phyloP scores from a whole-genome alignment of 2,329 filamentous ascomycete genomes.

The Bipolaris oryzae region DNA sequence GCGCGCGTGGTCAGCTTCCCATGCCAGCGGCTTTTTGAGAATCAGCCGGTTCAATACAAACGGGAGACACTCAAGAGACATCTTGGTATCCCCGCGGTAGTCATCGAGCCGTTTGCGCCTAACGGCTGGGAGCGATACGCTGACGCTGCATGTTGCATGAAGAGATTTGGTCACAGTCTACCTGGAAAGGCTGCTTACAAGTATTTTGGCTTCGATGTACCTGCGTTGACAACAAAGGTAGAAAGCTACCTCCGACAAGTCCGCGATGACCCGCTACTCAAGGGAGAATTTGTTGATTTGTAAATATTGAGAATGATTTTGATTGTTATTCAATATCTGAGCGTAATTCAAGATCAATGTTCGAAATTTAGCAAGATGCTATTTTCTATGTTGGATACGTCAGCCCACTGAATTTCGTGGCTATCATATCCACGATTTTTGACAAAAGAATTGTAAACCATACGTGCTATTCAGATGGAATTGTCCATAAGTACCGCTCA shows the following conservation, averaged over 20 bases:
- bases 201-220: slow-evolving; percentile 56
- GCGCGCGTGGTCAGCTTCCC: slow-evolving; percentile 59
- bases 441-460: too few species aligned
- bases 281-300: slow-evolving; percentile 42
- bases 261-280: slow-evolving; percentile 44
- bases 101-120: slow-evolving; percentile 65
- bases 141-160: slow-evolving; percentile 61
- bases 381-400: too few species aligned
- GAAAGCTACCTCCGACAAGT: slow-evolving; percentile 45
- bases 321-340: too few species aligned
- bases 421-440: too few species aligned
- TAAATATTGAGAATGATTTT: slow-evolving; percentile 12
- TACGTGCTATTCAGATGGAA: too few species aligned
- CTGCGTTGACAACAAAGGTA: slow-evolving; percentile 52
- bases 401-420: too few species aligned
- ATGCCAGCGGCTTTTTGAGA: slow-evolving; percentile 58
- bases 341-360: too few species aligned
- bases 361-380: too few species aligned
- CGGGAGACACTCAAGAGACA: slow-evolving; percentile 54
- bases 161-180: slow-evolving; percentile 61
- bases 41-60: slow-evolving; percentile 55
- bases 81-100: slow-evolving; percentile 55
- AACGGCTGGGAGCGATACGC: slow-evolving; percentile 67
- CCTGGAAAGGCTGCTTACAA: slow-evolving; percentile 62
- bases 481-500: too few species aligned